phyloP scores from a whole-genome alignment of 805 yeast genomes.

The Candida argentea region DNA sequence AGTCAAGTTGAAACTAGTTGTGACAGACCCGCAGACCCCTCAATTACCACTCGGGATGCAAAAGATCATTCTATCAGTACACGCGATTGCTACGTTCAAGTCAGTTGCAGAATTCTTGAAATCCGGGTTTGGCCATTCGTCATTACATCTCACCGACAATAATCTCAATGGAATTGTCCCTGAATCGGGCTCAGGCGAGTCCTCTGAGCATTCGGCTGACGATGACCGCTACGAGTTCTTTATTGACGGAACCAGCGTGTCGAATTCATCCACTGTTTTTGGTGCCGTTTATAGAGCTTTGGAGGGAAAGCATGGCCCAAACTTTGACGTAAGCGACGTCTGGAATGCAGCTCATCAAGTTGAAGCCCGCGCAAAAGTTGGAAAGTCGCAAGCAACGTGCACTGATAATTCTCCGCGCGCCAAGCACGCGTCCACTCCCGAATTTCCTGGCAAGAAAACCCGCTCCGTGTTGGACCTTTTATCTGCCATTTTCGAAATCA shows the following conservation, averaged over 20 bases:
- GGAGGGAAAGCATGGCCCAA: slow-evolving; percentile 26
- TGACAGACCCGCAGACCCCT: slow-evolving; percentile 7
- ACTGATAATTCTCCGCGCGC: slow-evolving; percentile 5
- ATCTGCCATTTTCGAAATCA: slow-evolving; percentile 30
- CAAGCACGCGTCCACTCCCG: slow-evolving; percentile 4
- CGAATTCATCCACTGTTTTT: slow-evolving; percentile 61
- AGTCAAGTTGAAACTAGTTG: slow-evolving; percentile 43
- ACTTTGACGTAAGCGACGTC: slow-evolving; percentile 37
- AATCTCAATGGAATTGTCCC: slow-evolving; percentile 5
- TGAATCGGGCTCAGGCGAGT: slow-evolving; percentile 6
- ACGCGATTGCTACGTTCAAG: slow-evolving; percentile 51
- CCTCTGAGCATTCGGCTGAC: slow-evolving; percentile 6
- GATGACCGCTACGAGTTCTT: slow-evolving; percentile 38
- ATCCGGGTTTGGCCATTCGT: slow-evolving; percentile 26
- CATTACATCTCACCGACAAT: too few species aligned
- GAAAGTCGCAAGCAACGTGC: too few species aligned
- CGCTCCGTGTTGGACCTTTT: slow-evolving; percentile 37
- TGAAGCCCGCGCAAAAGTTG: slow-evolving; percentile 30
- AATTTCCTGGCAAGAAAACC: slow-evolving; percentile 10
- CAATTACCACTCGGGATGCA: slow-evolving; percentile 7
- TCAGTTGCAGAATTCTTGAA: slow-evolving; percentile 40
- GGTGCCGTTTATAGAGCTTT: slow-evolving; percentile 57
- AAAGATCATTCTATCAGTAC: slow-evolving; percentile 37
- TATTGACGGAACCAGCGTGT: slow-evolving; percentile 46
- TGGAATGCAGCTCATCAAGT: slow-evolving; percentile 54